Conservation (phyloP, 2,329 filamentous ascomycete species). For the Sphaerostilbella broomeana region DNA sequence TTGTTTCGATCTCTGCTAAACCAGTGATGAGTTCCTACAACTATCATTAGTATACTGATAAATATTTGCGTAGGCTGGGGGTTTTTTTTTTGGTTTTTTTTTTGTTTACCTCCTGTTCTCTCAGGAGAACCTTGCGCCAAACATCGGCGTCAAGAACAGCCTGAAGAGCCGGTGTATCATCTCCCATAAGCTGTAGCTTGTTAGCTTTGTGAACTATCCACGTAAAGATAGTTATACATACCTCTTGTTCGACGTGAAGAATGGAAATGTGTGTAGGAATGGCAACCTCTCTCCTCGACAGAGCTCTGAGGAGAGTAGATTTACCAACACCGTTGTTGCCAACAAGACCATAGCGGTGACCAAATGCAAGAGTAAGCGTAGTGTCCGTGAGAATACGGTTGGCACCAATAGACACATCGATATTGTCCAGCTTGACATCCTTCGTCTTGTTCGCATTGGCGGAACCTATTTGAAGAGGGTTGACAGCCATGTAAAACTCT, state of each 20-base stretch:
- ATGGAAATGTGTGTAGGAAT: conserved; percentile 98
- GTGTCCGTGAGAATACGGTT: conserved; percentile 87
- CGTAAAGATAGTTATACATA: conserved; percentile 32
- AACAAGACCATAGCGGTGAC: conserved; percentile 90
- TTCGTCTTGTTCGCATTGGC: conserved; percentile 80
- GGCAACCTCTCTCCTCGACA: conserved; percentile 86
- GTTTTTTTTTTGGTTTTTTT: too few species aligned
- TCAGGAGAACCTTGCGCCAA: conserved; percentile 91
- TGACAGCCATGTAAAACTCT: conserved; percentile 99
- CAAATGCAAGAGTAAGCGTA: conserved; percentile 81
- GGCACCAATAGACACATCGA: conserved; percentile 89
- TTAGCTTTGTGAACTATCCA: neutral
- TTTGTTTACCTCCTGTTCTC: conserved; percentile 77
- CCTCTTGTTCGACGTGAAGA: conserved; percentile 97
- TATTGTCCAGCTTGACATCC: conserved; percentile 95
- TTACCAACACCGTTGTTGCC: conserved; percentile 99
- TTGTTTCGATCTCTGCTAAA: conserved; percentile 68
- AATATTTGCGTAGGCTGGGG: neutral
- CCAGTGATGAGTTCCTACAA: conserved; percentile 66
- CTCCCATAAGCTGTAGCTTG: conserved; percentile 66
- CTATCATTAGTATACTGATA: neutral
- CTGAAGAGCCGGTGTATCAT: conserved; percentile 90
- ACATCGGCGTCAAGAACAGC: conserved; percentile 96
- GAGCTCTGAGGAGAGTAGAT: conserved; percentile 85
- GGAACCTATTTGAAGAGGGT: conserved; percentile 76